Percentiles rank a stretch among this genome's conserved stretches.
Conservation (phyloP, 2,329 filamentous ascomycete genomes). For the Neopestalotiopsis clavispora region DNA sequence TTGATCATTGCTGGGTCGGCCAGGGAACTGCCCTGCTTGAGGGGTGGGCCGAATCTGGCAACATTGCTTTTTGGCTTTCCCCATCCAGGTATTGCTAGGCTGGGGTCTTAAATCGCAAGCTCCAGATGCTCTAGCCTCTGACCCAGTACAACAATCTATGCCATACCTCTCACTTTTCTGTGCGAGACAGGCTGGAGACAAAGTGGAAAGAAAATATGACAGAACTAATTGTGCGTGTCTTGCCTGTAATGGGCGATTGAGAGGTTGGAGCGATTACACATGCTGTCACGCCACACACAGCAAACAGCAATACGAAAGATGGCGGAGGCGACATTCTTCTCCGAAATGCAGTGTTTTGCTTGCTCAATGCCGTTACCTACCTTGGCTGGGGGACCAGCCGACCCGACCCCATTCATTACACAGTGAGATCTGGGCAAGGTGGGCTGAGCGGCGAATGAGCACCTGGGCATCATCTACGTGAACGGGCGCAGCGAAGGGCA, state of each 20-base stretch:
- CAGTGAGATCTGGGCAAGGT: too few species aligned
- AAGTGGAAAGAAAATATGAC: not conserved
- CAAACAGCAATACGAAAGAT: not conserved
- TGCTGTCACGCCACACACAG: not conserved
- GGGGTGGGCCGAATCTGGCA: conserved; percentile 9
- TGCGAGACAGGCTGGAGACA: not conserved
- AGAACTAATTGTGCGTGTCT: not conserved
- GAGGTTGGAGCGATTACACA: not conserved
- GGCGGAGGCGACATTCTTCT: not conserved
- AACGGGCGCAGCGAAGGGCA: not conserved
- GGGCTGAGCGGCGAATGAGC: too few species aligned
- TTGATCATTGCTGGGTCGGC: conserved; percentile 21
- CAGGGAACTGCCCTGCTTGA: conserved; percentile 5
- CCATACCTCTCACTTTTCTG: not conserved
- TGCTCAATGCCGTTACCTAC: not conserved
- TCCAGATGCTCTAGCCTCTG: not conserved
- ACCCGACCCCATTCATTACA: too few species aligned
- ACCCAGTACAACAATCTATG: not conserved
- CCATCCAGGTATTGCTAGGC: not conserved
- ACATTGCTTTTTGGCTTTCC: not conserved
- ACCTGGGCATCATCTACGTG: not conserved
- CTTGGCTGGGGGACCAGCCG: too few species aligned
- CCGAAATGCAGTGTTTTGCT: not conserved
- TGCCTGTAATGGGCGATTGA: not conserved
- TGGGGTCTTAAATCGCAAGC: not conserved